Evolutionary conservation across 2,329 filamentous ascomycete genomes (phyloP), one percentile per base, ranked within the genome.

Genomic region (Fusarium concolor): DNA sequence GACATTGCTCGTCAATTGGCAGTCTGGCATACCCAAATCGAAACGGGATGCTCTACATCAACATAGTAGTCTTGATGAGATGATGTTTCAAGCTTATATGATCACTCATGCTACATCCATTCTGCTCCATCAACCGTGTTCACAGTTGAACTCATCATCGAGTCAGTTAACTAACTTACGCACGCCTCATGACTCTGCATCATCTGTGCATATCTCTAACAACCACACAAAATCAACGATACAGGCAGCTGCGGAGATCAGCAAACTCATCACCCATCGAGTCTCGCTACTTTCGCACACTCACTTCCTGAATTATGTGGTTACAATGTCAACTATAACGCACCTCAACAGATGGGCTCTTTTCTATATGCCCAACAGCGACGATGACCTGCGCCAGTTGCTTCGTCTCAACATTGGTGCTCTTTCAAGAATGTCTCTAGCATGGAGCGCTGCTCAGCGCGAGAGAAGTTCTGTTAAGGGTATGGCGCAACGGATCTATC

Each of bases 41-140:
- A 96, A 96, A 79, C 84, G 85, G 56, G 87, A 92, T 63, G 84
- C 92, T 17, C 82, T 96, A 53, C 86, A 88, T 61, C 86, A 87
- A 65, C 87, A 90, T 70, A 90, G 92, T 31, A 85, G 88, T 53
- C 84, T 94, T 12, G 94, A 97, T 76, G 93, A 97, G 79, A 91
- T 97, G 86, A 89, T 97, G 79, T 97, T 97, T 80, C 93, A 96
- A 77, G 94, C 92, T 1, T 90, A 92, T 66, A 95, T 96, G 88
- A 92, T 97, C 72, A 85, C 82, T 31, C 81, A 87, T 65, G 85
- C 85, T 9, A 87, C 85, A 62, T 85, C 89, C 1, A 92, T 96
- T 71, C 87, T 94, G 68, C 85, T 96, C 18, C 92, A 96, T 75
- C 90, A 94, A 68, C 92, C 92, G 10, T 87, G 91, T 56, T 94